These are phyloP conservation scores for Claviceps arundinis DNA, from an alignment of 2,329 filamentous ascomycete genomes.

Conservation along the genomic window DNA sequence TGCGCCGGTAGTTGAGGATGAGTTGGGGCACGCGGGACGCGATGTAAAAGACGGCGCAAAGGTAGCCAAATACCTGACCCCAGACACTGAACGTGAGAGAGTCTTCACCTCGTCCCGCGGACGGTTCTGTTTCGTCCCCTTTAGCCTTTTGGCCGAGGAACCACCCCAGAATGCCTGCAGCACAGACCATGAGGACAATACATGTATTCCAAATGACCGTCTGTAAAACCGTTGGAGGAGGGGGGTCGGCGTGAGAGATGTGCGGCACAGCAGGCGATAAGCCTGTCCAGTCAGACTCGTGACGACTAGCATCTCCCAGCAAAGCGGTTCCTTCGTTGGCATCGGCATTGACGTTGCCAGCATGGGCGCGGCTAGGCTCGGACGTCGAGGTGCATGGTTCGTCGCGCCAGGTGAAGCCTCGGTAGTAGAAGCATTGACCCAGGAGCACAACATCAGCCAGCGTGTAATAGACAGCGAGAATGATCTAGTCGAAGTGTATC, in stretches of 20 bases:
- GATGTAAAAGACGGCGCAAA: constrained; percentile 82
- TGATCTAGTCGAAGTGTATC: constrained; percentile 38
- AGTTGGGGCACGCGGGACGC: constrained; percentile 83
- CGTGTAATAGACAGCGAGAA: constrained; percentile 89
- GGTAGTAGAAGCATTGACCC: constrained; percentile 88
- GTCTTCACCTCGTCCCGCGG: constrained; percentile 26
- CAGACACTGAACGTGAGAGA: constrained; percentile 55
- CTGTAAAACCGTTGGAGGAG: constrained; percentile 39
- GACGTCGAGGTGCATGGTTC: constrained; percentile 28
- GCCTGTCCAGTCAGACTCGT: constrained; percentile 43
- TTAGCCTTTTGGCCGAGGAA: constrained; percentile 42
- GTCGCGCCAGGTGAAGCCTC: constrained; percentile 60
- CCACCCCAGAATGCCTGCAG: constrained; percentile 77
- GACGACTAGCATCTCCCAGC: constrained; percentile 28
- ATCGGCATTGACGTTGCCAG: constrained; percentile 15
- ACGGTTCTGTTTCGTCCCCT: constrained; percentile 24
- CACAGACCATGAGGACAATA: constrained; percentile 68
- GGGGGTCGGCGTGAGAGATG: constrained; percentile 34
- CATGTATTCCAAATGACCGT: constrained; percentile 58
- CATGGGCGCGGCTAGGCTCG: constrained; percentile 23
- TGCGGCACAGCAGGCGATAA: constrained; percentile 76
- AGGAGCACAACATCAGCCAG: constrained; percentile 82
- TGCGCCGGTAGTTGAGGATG: constrained; percentile 80
- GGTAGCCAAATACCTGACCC: constrained; percentile 87
- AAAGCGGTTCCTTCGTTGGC: constrained; percentile 41